Base-by-base conservation (phyloP, 75 land plant species). In the Azolla pinnata region DNA sequence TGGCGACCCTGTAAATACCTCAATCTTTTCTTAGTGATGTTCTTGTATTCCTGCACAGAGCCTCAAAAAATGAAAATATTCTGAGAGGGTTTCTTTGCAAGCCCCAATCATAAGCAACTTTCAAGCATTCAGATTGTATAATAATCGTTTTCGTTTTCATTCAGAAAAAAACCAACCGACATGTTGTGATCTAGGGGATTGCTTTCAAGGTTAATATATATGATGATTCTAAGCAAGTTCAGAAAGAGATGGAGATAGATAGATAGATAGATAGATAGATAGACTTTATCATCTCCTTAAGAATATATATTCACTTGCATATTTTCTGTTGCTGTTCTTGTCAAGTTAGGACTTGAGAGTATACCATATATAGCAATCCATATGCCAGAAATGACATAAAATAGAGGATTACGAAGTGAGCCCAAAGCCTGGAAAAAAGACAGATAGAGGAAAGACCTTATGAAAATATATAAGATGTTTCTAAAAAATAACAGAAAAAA, bases 11-110 rank as follows among this genome's bases (percentile, higher is more conserved):
- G 53, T 35, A 95, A 60, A 64, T 81, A 68, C 1, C 50, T 59
- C 9, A 83, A 66, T 56, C 96, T 78, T 76, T 76, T 75, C 46
- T 53, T 69, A 1, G 83, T 44, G 29, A 93, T 81, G 60, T 67
- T 67, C 49, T 75, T 79, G 54, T 88, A 81, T 61, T 93, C 96
- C 96, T 92, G 67, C 67, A 56, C 5, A 74, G 33, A 52, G 29
- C 53, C 45, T 26, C 30, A 50, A 32, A 10, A 50, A 19, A 0
- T 14, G 46, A 57, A 29, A 20, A 60, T 16, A 14, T 27, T 33
- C 52, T 49, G 0, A 31, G 10, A 35, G 12, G 5, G 10, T 5
- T 35, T 5, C 40, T 35, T 35, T 35, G 12, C 40, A 35, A n/a
- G n/a, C n/a, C n/a, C n/a, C n/a, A n/a, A n/a, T n/a, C n/a, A n/a